A percentile compares a stretch with the other conserved stretches of the same genome.
Evolutionary conservation across 306 rosid genomes (phyloP).

Genomic region (Prunus fruticosa): DNA sequence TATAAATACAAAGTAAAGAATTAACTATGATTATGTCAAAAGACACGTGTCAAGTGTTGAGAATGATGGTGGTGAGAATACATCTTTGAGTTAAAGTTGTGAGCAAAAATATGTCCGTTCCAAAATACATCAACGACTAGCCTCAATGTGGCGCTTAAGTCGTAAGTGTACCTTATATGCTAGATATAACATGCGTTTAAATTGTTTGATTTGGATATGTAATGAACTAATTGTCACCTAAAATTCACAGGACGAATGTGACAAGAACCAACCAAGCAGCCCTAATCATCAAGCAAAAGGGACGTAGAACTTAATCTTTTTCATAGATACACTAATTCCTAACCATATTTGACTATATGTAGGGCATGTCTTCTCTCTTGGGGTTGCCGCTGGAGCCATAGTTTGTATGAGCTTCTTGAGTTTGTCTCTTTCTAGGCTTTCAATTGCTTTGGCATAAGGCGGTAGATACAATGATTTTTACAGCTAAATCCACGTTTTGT

Average conservation of each 20-base stretch:
- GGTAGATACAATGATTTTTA: slow-evolving; percentile 42
- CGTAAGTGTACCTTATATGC: not conserved
- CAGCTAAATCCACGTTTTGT: slow-evolving; percentile 8
- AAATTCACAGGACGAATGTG: slow-evolving; percentile 63
- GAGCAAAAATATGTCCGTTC: too few species aligned
- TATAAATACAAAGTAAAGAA: too few species aligned
- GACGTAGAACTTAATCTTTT: too few species aligned
- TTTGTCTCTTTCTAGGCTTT: slow-evolving; percentile 28
- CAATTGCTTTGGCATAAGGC: slow-evolving; percentile 29
- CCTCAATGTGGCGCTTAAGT: too few species aligned
- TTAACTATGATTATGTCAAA: too few species aligned
- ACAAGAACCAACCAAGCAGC: slow-evolving; percentile 62
- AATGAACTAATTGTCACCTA: slow-evolving; percentile 29
- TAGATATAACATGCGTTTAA: not conserved
- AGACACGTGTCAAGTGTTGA: too few species aligned
- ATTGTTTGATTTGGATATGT: too few species aligned
- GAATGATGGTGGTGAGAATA: too few species aligned
- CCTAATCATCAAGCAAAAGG: slow-evolving; percentile 43
- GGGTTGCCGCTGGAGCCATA: slow-evolving; percentile 40
- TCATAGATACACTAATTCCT: not conserved
- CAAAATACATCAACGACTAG: not conserved
- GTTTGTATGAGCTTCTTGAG: slow-evolving; percentile 15
- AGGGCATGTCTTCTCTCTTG: slow-evolving; percentile 36
- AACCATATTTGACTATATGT: slow-evolving; percentile 32
- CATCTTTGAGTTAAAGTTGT: too few species aligned